These are phyloP conservation scores for Cucurbita maxima DNA, from an alignment of 306 rosid genomes.

Conservation along the genomic window DNA sequence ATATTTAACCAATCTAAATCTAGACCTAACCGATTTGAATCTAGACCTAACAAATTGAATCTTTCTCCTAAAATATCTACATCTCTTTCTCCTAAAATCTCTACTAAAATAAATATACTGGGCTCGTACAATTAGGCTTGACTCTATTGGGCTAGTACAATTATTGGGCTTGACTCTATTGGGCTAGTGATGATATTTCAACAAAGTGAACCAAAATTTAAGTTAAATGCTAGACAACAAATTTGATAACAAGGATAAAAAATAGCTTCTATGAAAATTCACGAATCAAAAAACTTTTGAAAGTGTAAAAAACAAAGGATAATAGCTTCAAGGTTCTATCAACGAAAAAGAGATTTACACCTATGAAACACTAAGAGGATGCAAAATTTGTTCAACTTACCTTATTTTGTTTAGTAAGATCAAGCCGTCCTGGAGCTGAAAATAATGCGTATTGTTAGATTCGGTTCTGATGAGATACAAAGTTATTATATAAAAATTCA, in stretches of 20 bases:
- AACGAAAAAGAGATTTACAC: background rate
- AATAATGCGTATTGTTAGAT: slow-evolving; percentile 13
- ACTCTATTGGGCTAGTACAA: too few species aligned
- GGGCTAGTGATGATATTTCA: too few species aligned
- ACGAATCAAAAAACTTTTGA: background rate
- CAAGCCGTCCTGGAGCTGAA: slow-evolving; percentile 43
- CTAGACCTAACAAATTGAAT: too few species aligned
- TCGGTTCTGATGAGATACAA: background rate
- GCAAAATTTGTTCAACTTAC: slow-evolving; percentile 25
- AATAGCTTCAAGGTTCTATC: background rate
- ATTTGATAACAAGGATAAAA: background rate
- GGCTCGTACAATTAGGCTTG: too few species aligned
- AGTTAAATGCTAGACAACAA: background rate
- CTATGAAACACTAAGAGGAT: background rate
- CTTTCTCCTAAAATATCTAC: too few species aligned
- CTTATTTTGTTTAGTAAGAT: slow-evolving; percentile 38
- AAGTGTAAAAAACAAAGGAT: background rate
- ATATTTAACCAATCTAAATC: too few species aligned
- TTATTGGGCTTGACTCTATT: too few species aligned
- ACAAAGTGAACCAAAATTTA: background rate
- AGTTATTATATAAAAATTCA: background rate
- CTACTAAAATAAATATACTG: too few species aligned
- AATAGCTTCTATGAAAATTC: background rate
- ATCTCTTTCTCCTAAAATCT: too few species aligned
- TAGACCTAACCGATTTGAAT: too few species aligned